Evolutionary conservation across 75 land plant species (phyloP).

Genomic region (Picea sitchensis): DNA sequence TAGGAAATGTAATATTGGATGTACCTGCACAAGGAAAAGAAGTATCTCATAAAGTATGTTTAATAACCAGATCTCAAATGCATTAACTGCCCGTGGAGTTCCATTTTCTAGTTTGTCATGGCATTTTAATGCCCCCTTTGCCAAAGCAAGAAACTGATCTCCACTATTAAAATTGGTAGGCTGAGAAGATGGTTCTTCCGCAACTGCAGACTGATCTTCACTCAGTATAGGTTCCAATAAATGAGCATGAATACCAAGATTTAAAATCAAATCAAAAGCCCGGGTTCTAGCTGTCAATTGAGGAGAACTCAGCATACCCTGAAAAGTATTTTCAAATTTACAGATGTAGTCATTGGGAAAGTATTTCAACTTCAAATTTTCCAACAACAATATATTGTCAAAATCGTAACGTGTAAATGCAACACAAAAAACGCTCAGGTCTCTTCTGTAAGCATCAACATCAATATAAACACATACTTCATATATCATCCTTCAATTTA

Average conservation of each 20-base stretch:
- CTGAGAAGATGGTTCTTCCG: slow-evolving; percentile 51
- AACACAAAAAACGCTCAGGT: neutral
- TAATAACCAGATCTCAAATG: slow-evolving; percentile 90
- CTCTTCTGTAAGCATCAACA: neutral
- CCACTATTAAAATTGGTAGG: slow-evolving; percentile 27
- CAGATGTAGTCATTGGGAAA: neutral
- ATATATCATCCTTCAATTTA: neutral
- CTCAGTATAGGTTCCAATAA: slow-evolving; percentile 77
- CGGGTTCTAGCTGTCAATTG: slow-evolving; percentile 55
- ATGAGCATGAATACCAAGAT: slow-evolving; percentile 98
- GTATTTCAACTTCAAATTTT: neutral
- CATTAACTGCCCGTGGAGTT: slow-evolving; percentile 57
- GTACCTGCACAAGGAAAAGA: slow-evolving; percentile 94
- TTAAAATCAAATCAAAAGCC: slow-evolving; percentile 91
- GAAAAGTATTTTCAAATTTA: slow-evolving; percentile 17
- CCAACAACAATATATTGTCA: neutral
- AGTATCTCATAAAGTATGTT: slow-evolving; percentile 85
- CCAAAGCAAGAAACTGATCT: slow-evolving; percentile 18
- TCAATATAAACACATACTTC: neutral
- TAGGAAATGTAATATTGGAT: neutral
- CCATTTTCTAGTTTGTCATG: slow-evolving; percentile 26
- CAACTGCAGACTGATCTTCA: slow-evolving; percentile 52
- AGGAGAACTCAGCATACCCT: slow-evolving; percentile 89
- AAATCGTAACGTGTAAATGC: neutral
- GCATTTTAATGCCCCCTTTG: slow-evolving; percentile 29